These are phyloP conservation scores for Dianthus caryophyllus DNA, from an alignment of 148 eudicot genomes.

Conservation along the genomic window DNA sequence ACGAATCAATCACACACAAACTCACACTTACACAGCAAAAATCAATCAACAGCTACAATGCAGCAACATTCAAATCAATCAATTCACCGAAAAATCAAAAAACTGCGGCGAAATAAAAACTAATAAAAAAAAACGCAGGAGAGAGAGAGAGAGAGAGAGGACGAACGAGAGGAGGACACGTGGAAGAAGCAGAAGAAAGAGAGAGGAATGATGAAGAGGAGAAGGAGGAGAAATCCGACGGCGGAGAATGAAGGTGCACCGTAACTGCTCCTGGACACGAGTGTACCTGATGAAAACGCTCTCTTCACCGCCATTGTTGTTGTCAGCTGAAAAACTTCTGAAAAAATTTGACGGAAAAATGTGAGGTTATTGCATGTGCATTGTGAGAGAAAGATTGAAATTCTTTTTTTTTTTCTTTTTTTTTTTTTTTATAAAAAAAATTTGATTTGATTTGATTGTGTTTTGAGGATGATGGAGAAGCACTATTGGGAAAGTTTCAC, in stretches of 20 bases:
- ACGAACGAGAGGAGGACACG: conserved; percentile 23
- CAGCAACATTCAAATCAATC: not conserved
- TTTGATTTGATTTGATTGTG: too few species aligned
- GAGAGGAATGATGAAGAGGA: conserved; percentile 43
- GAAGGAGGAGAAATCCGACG: conserved; percentile 33
- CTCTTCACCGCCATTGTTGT: conserved; percentile 42
- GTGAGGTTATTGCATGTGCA: not conserved
- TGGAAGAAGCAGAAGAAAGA: conserved; percentile 41
- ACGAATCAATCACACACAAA: too few species aligned
- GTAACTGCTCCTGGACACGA: conserved; percentile 32
- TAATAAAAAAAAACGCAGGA: not conserved
- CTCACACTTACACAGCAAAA: too few species aligned
- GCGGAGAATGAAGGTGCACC: conserved; percentile 44
- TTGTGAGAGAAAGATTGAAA: not conserved
- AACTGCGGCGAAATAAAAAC: not conserved
- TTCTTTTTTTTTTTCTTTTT: too few species aligned
- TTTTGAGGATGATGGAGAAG: too few species aligned
- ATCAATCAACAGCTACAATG: too few species aligned
- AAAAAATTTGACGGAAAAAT: not conserved
- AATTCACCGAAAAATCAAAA: not conserved
- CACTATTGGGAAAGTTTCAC: too few species aligned
- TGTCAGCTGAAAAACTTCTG: not conserved
- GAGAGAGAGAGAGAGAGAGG: conserved; percentile 7
- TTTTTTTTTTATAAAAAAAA: too few species aligned
- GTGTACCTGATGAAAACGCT: conserved; percentile 30